phyloP scores from a whole-genome alignment of 2,329 filamentous ascomycete genomes.

The Didymella sp. region DNA sequence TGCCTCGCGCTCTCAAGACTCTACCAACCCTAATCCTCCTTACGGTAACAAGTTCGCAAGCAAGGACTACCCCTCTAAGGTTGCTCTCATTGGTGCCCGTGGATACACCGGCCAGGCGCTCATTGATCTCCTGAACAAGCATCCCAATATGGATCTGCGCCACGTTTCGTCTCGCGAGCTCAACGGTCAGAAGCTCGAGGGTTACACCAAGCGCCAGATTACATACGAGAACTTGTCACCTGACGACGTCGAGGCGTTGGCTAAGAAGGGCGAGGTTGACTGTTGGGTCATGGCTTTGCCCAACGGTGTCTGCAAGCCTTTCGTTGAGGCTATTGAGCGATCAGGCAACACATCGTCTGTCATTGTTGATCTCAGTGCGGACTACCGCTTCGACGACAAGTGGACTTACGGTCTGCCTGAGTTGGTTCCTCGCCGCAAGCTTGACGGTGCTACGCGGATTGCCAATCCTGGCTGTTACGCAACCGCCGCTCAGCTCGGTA shows the following conservation, averaged over 20 bases:
- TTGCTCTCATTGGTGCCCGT: constrained; percentile 88
- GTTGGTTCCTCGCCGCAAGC: constrained; percentile 76
- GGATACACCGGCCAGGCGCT: constrained; percentile 94
- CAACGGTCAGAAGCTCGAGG: constrained; percentile 82
- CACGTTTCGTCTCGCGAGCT: constrained; percentile 95
- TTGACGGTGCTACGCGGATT: constrained; percentile 81
- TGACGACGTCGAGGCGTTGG: constrained; percentile 86
- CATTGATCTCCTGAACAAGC: constrained; percentile 83
- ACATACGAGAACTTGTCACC: constrained; percentile 89
- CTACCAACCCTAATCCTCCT: constrained; percentile 87
- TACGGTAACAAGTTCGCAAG: constrained; percentile 87
- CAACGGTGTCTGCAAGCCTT: constrained; percentile 93
- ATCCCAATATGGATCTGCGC: constrained; percentile 87
- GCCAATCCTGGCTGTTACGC: constrained; percentile 95
- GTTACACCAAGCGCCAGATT: constrained; percentile 89
- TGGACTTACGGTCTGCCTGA: constrained; percentile 95
- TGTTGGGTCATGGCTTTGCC: constrained; percentile 98
- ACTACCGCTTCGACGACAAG: constrained; percentile 84
- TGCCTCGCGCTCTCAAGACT: constrained; percentile 47
- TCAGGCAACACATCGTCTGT: constrained; percentile 71
- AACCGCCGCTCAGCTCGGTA: constrained; percentile 88
- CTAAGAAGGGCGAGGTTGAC: constrained; percentile 83
- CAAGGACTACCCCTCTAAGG: constrained; percentile 76
- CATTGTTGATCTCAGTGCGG: constrained; percentile 93
- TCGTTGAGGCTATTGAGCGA: constrained; percentile 84